Percentiles rank a stretch among this genome's conserved stretches.
Conservation (phyloP, 2,329 filamentous ascomycete species). For the Penicillium sp. region DNA sequence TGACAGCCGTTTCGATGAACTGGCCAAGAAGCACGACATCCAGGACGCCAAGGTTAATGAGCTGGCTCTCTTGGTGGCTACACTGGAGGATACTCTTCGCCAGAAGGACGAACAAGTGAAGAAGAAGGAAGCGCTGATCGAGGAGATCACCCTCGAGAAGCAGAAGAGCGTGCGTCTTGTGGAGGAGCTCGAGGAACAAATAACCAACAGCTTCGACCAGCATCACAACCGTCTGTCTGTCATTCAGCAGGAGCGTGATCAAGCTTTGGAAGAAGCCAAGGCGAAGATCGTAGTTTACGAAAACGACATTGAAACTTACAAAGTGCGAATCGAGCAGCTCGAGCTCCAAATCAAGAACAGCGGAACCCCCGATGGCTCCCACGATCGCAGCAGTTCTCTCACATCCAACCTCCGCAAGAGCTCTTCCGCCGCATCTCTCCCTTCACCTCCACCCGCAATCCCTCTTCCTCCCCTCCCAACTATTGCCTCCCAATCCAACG, state of each 20-base stretch:
- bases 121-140: conserved; percentile 46
- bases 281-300: conserved; percentile 61
- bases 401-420: conserved; percentile 78
- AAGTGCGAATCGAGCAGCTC: conserved; percentile 59
- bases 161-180: conserved; percentile 89
- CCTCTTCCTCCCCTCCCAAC: conserved; percentile 87
- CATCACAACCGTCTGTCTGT: conserved; percentile 88
- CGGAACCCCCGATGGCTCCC: conserved; percentile 37
- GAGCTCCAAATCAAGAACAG: conserved; percentile 53
- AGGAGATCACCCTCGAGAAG: conserved; percentile 61
- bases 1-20: conserved; percentile 36
- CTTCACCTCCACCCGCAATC: conserved; percentile 90
- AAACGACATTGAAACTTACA: conserved; percentile 60
- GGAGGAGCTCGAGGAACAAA: conserved; percentile 93
- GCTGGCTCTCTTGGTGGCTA: conserved; percentile 49
- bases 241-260: conserved; percentile 68
- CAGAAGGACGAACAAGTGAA: conserved; percentile 45
- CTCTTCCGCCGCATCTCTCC: conserved; percentile 73
- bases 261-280: conserved; percentile 74
- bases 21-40: conserved; percentile 46
- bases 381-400: conserved; percentile 56
- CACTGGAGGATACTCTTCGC: conserved; percentile 44
- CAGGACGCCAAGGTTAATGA: conserved; percentile 56
- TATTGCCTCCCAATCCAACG: conserved; percentile 48
- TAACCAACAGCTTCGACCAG: conserved; percentile 92